Conservation (phyloP, 2,329 filamentous ascomycete species). For the Zymoseptoria ardabiliae region DNA sequence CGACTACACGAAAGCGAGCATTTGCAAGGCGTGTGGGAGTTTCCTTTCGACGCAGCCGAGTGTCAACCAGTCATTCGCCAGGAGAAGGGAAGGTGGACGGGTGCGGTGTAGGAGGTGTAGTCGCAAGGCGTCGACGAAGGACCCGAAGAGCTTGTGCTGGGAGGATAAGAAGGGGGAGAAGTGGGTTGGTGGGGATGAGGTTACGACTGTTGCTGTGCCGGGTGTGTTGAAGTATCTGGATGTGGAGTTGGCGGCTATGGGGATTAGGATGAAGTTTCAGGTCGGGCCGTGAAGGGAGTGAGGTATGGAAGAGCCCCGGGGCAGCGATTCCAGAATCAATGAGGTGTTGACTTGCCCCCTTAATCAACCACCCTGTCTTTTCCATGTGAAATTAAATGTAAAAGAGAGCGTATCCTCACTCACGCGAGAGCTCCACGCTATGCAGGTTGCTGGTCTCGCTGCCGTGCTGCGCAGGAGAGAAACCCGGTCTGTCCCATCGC, state of each 20-base stretch:
- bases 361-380: too few relatives aligned
- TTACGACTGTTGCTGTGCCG: slow-evolving; percentile 84
- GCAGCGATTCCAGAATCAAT: too few relatives aligned
- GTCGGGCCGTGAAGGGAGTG: slow-evolving; percentile 47
- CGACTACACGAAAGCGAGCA: slow-evolving; percentile 82
- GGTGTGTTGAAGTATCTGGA: slow-evolving; percentile 90
- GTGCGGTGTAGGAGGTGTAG: slow-evolving; percentile 33
- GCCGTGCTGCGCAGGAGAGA: too few relatives aligned
- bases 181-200: slow-evolving; percentile 83
- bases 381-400: too few relatives aligned
- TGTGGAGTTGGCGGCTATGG: slow-evolving; percentile 94
- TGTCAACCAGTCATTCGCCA: slow-evolving; percentile 40
- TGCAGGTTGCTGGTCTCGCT: too few relatives aligned
- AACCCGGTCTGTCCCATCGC: too few relatives aligned
- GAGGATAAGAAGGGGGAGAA: slow-evolving; percentile 80
- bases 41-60: slow-evolving; percentile 84
- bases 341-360: too few relatives aligned
- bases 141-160: slow-evolving; percentile 58
- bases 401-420: too few relatives aligned
- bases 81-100: slow-evolving; percentile 22
- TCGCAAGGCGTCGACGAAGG: slow-evolving; percentile 22
- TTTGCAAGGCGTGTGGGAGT: slow-evolving; percentile 81
- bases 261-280: slow-evolving; percentile 87
- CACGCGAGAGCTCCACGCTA: too few relatives aligned
- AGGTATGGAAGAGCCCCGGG: background rate